Evolutionary conservation across 805 yeast species (phyloP).

Genomic region (Ascoidea tarda): DNA sequence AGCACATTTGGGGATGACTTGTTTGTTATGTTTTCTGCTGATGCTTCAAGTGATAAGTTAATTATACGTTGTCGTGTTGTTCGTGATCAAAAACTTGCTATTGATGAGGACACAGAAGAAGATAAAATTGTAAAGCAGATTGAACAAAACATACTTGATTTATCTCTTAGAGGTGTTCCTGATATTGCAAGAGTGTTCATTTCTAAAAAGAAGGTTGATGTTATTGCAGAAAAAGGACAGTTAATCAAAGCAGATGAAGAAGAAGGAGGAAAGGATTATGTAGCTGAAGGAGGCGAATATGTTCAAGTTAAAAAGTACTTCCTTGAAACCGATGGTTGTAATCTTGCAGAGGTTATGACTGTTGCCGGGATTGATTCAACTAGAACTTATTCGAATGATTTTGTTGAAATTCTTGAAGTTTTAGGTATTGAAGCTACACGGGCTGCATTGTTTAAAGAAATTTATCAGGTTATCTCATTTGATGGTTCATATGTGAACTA

Average conservation of each 20-base stretch:
- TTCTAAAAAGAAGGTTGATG: slow-evolving; percentile 17
- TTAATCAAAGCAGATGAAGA: slow-evolving; percentile 57
- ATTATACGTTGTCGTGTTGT: slow-evolving; percentile 97
- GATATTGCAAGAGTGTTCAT: slow-evolving; percentile 79
- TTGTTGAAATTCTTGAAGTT: slow-evolving; percentile 88
- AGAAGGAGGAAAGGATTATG: slow-evolving; percentile 69
- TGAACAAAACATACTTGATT: slow-evolving; percentile 93
- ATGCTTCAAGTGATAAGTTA: slow-evolving; percentile 82
- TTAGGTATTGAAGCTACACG: slow-evolving; percentile 98
- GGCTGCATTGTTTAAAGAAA: slow-evolving; percentile 85
- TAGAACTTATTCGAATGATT: slow-evolving; percentile 90
- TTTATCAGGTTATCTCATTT: slow-evolving; percentile 93
- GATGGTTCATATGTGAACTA: slow-evolving; percentile 99
- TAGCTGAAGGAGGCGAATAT: slow-evolving; percentile 59
- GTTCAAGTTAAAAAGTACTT: slow-evolving; percentile 94
- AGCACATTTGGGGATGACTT: slow-evolving; percentile 89
- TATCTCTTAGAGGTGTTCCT: slow-evolving; percentile 89
- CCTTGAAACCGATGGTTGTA: slow-evolving; percentile 96
- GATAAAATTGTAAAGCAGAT: slow-evolving; percentile 92
- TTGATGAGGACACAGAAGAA: slow-evolving; percentile 93
- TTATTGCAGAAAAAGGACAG: slow-evolving; percentile 18
- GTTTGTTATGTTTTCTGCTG: slow-evolving; percentile 98
- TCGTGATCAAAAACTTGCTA: slow-evolving; percentile 74
- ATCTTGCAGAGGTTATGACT: slow-evolving; percentile 85
- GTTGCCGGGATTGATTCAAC: slow-evolving; percentile 89